These are phyloP conservation scores for Pichia sp. DNA, from an alignment of 1,139 yeast genomes.

Conservation along the genomic window DNA sequence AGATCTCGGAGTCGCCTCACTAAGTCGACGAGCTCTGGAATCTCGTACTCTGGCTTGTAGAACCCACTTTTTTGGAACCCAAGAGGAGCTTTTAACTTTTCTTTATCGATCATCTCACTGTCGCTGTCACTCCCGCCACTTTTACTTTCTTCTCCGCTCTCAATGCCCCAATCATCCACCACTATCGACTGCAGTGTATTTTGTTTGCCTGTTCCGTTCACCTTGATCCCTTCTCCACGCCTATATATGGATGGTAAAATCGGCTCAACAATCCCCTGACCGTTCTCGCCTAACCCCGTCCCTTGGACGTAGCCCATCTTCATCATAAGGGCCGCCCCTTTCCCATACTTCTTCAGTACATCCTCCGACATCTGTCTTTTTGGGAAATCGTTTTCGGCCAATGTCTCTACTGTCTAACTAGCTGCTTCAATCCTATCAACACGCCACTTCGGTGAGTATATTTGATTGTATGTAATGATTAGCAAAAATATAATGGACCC, in stretches of 20 bases:
- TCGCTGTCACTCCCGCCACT: slow-evolving; percentile 26
- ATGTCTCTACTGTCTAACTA: no score
- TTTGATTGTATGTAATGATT: no score
- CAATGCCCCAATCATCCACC: slow-evolving; percentile 15
- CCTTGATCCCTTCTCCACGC: slow-evolving; percentile 72
- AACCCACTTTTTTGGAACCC: slow-evolving; percentile 20
- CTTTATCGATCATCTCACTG: slow-evolving; percentile 21
- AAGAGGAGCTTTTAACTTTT: slow-evolving; percentile 14
- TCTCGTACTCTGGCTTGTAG: slow-evolving; percentile 16
- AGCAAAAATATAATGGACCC: no score
- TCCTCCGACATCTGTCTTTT: slow-evolving; percentile 7
- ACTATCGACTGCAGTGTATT: slow-evolving; percentile 21
- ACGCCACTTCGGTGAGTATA: no score
- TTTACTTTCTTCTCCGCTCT: slow-evolving; percentile 17
- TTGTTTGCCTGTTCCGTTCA: slow-evolving; percentile 27
- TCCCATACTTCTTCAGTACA: slow-evolving; percentile 52
- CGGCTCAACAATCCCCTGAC: slow-evolving; percentile 74
- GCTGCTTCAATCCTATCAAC: no score
- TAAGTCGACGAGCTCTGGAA: slow-evolving; percentile 35
- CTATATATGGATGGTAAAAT: slow-evolving; percentile 68
- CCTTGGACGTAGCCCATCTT: slow-evolving; percentile 89
- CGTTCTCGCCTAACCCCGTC: slow-evolving; percentile 68
- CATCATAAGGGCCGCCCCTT: slow-evolving; percentile 75
- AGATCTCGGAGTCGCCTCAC: slow-evolving; percentile 37
- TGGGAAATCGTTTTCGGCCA: no score